Percentiles rank a stretch among this genome's conserved stretches.
Conservation (phyloP, 331 rosid species). For the Malus hybrid region DNA sequence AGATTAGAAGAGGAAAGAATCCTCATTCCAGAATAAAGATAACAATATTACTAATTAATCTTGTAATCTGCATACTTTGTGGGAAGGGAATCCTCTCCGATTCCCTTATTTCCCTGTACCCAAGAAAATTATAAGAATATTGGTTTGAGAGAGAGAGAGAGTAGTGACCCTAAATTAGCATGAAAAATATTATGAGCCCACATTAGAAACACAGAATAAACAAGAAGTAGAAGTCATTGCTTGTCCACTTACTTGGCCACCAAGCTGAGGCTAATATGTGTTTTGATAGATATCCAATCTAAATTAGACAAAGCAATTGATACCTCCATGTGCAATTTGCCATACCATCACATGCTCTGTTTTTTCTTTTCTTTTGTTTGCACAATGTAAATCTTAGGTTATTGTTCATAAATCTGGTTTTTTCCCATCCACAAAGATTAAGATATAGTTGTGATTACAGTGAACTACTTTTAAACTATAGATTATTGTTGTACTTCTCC, state of each 20-base stretch:
- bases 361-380: background rate
- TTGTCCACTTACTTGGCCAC: background rate
- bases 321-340: constrained; percentile 29
- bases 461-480: no score
- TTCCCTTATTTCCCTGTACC: constrained; percentile 28
- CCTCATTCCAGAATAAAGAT: background rate
- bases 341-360: constrained; percentile 19
- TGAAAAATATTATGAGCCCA: background rate
- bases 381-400: background rate
- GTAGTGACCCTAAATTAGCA: background rate
- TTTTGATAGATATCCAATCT: constrained; percentile 8
- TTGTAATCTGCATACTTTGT: constrained; percentile 32
- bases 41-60: constrained; percentile 16
- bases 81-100: background rate
- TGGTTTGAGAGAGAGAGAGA: background rate
- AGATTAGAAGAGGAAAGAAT: no score
- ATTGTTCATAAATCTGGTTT: constrained; percentile 7
- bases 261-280: background rate
- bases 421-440: background rate
- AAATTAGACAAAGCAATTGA: constrained; percentile 12
- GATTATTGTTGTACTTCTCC: background rate
- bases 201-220: background rate
- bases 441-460: no score
- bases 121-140: constrained; percentile 37
- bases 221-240: background rate